These are phyloP conservation scores for Choricystis sp. DNA, from an alignment of 139 green algal species.

Conservation along the genomic window DNA sequence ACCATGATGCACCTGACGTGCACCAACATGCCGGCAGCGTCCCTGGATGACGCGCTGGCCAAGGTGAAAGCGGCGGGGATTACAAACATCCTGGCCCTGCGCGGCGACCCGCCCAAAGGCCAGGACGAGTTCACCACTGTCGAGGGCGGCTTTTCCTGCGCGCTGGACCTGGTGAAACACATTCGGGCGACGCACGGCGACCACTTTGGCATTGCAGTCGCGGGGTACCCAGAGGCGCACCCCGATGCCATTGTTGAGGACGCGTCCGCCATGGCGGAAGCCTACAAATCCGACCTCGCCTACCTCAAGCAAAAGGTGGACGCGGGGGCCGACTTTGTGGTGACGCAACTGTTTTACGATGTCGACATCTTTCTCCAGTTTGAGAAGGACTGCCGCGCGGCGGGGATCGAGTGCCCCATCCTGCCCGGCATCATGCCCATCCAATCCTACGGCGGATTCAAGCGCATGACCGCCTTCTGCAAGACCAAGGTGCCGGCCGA, in stretches of 20 bases:
- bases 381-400: slow-evolving; percentile 38
- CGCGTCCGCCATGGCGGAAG: slow-evolving; percentile 46
- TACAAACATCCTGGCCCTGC: slow-evolving; percentile 86
- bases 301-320: slow-evolving; percentile 97
- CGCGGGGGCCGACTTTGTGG: slow-evolving; percentile 78
- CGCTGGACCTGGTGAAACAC: slow-evolving; percentile 87
- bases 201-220: slow-evolving; percentile 86
- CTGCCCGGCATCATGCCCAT: slow-evolving; percentile 96
- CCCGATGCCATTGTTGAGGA: slow-evolving; percentile 81
- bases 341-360: slow-evolving; percentile 97
- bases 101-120: slow-evolving; percentile 85
- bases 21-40: slow-evolving; percentile 92
- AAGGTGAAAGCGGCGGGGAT: slow-evolving; percentile 64
- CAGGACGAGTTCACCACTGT: slow-evolving; percentile 68
- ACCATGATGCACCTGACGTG: slow-evolving; percentile 99
- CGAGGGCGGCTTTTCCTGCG: slow-evolving; percentile 83
- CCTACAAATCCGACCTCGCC: slow-evolving; percentile 69
- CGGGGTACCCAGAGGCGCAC: slow-evolving; percentile 92
- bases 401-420: slow-evolving; percentile 81
- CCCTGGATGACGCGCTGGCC: slow-evolving; percentile 63
- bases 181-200: slow-evolving; percentile 78
- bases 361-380: slow-evolving; percentile 75
- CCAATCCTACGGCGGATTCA: slow-evolving; percentile 91
- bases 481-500: slow-evolving; percentile 77
- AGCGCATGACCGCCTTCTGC: slow-evolving; percentile 96